Evolutionary conservation across 1,284 basidiomycete species (phyloP), one percentile per base, ranked within the genome.

Genomic region (Marasmius oreades): DNA sequence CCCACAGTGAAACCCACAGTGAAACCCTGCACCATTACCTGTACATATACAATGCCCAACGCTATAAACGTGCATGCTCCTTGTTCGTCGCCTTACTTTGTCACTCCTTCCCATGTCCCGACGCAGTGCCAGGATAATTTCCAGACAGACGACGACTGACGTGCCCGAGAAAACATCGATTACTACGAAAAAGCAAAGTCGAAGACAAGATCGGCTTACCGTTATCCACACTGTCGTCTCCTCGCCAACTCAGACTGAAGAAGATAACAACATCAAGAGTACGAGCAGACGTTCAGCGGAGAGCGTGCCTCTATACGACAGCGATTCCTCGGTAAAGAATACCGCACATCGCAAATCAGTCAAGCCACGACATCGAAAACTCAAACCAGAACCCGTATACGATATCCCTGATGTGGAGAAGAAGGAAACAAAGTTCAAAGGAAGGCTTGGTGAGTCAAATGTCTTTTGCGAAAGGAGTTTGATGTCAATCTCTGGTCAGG

Each of bases 361-460:
- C 18, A 61, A 60, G 37, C 47, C 62, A 64, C 67, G 69, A 63
- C 69, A 79, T 43, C 79, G 78, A 56, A 67, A 69, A 54, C 78
- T 78, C 54, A 73, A 73, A 55, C 72, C 73, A 24, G 84, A 86
- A 59, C 84, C 83, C 0, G 73, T 84, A 1, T 92, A 91, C 66
- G 74, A 84, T 37, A 93, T 95, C 46, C 87, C 88, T 0, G 80
- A 85, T 26, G 82, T 88, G 0, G 77, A 81, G 64, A 73, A 66
- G 63, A 84, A 76, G 72, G 75, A 71, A 48, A 90, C 88, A 1
- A 83, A 78, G 0, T 94, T 88, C 70, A 84, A 77, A 67, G 92
- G 88, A 39, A 76, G 87, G n/a, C 72, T 89, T 22, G 86, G 87
- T 77, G 63, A 24, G 70, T 60, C 6, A 16, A 34, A 8, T 53